phyloP scores from a whole-genome alignment of 2,329 filamentous ascomycete species.

The Epichloe aotearoae region DNA sequence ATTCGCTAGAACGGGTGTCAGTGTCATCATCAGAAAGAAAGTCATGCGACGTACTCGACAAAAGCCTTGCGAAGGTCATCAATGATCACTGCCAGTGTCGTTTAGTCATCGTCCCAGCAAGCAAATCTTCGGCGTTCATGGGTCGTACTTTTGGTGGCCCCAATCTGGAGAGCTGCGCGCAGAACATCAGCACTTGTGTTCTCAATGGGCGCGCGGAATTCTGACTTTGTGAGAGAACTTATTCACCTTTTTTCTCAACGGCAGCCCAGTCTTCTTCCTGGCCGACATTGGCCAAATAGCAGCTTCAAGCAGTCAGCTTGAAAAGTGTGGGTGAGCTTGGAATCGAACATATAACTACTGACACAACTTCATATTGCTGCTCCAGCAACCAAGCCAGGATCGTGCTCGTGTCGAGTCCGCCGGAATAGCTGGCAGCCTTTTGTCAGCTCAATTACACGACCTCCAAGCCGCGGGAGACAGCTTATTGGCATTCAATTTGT shows the following conservation, averaged over 20 bases:
- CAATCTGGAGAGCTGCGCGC: background rate
- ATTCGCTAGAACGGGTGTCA: slow-evolving; percentile 22
- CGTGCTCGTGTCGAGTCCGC: slow-evolving; percentile 27
- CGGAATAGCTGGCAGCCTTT: background rate
- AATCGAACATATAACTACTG: background rate
- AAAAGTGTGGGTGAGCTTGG: slow-evolving; percentile 42
- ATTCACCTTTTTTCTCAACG: slow-evolving; percentile 55
- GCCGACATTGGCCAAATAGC: slow-evolving; percentile 21
- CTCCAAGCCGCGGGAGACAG: background rate
- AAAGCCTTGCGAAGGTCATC: slow-evolving; percentile 57
- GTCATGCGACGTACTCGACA: slow-evolving; percentile 35
- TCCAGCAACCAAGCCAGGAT: slow-evolving; percentile 28
- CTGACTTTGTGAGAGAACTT: slow-evolving; percentile 17
- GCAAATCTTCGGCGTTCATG: background rate
- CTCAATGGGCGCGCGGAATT: background rate
- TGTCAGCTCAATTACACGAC: background rate
- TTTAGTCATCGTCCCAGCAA: background rate
- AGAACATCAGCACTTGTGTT: background rate
- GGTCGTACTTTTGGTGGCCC: background rate
- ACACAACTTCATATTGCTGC: slow-evolving; percentile 13
- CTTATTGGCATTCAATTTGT: background rate
- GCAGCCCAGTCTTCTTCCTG: slow-evolving; percentile 59
- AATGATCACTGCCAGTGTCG: slow-evolving; percentile 27
- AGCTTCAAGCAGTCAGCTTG: background rate
- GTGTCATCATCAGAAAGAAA: background rate